phyloP scores from a whole-genome alignment of 331 rosid species.

The Rhamnella rubrinervis region DNA sequence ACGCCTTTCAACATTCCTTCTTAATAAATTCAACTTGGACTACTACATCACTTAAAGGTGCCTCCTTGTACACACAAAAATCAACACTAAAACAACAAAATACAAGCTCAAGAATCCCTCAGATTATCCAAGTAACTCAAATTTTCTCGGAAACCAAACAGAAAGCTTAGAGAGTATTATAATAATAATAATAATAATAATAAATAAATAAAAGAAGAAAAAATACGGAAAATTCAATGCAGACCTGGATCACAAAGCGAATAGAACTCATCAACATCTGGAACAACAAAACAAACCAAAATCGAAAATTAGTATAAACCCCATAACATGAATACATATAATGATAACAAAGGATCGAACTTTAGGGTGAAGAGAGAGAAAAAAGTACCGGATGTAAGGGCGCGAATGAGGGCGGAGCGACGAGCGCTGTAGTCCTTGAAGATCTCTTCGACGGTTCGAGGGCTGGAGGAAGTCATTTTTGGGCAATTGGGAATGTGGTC shows the following conservation, averaged over 20 bases:
- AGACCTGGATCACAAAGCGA: constrained; percentile 90
- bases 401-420: constrained; percentile 75
- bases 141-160: constrained; percentile 13
- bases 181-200: too few species aligned
- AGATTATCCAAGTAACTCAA: neutral
- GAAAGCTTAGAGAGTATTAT: neutral
- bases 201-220: neutral
- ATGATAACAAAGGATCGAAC: neutral
- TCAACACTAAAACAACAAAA: neutral
- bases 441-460: constrained; percentile 90
- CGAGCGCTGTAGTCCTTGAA: constrained; percentile 85
- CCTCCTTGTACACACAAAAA: neutral
- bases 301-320: neutral
- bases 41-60: neutral
- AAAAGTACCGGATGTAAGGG: constrained; percentile 69
- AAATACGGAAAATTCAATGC: constrained; percentile 12
- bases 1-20: constrained; percentile 1
- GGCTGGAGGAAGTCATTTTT: constrained; percentile 36
- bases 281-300: constrained; percentile 8
- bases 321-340: neutral
- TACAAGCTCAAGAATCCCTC: neutral
- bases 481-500: too few species aligned
- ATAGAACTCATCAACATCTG: constrained; percentile 90
- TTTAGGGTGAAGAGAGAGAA: constrained; percentile 9
- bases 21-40: neutral